phyloP scores from a whole-genome alignment of 805 yeast genomes.

The Sugiyamaella qingdaonensis region DNA sequence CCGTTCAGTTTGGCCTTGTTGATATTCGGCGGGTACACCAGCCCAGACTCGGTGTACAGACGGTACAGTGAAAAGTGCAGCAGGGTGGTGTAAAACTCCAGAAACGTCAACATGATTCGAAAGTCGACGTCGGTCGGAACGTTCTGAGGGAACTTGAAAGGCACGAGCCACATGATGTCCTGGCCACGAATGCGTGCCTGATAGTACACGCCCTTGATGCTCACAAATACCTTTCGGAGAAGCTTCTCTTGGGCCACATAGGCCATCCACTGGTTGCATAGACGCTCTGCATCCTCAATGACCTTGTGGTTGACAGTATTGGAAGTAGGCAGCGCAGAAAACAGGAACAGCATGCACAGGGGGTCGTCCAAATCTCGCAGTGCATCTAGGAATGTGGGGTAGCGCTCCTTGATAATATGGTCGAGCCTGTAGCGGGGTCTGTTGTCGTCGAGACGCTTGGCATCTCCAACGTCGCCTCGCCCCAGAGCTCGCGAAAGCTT shows the following conservation, averaged over 20 bases:
- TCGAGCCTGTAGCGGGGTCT: constrained; percentile 85
- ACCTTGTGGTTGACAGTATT: constrained; percentile 73
- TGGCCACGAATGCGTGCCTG: constrained; percentile 88
- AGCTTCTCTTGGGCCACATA: constrained; percentile 80
- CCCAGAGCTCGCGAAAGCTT: constrained; percentile 87
- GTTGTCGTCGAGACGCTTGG: constrained; percentile 75
- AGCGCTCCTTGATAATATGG: constrained; percentile 88
- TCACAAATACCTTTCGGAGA: constrained; percentile 85
- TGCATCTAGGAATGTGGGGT: constrained; percentile 91
- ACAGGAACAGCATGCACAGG: constrained; percentile 86
- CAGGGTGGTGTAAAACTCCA: constrained; percentile 91
- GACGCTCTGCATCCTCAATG: constrained; percentile 79
- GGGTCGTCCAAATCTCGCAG: constrained; percentile 93
- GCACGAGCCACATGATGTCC: constrained; percentile 92
- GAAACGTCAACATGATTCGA: constrained; percentile 92
- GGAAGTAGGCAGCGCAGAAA: constrained; percentile 93
- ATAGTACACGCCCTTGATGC: constrained; percentile 95
- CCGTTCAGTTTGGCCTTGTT: constrained; percentile 70
- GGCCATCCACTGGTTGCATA: constrained; percentile 95
- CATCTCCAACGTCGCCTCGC: constrained; percentile 85
- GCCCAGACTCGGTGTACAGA: constrained; percentile 77
- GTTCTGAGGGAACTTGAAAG: constrained; percentile 94
- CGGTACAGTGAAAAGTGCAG: constrained; percentile 82
- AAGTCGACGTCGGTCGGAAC: constrained; percentile 93
- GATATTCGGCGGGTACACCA: constrained; percentile 88